Base-by-base conservation (phyloP, 345 rosid species). In the Orychophragmus violaceus region DNA sequence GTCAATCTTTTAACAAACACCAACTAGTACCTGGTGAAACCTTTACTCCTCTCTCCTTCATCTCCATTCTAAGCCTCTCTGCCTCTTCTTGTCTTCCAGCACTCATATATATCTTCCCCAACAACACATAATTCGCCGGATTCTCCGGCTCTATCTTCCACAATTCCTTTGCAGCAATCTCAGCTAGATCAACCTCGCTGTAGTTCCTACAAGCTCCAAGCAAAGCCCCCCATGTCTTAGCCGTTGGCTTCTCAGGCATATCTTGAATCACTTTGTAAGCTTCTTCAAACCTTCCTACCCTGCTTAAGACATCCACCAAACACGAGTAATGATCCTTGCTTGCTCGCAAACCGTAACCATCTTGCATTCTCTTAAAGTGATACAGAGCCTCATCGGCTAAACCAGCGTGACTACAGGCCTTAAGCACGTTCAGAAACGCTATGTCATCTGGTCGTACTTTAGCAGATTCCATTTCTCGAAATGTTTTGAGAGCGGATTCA, bases 361-460 rank as follows among this genome's bases (percentile, higher is more conserved):
- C 76, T 4, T 18, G 62, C 82, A 82, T 82, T 76, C 64, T 80
- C 32, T 32, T 62, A 51, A 84, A 76, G 61, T 76, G 71, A 65
- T 44, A 13, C 21, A 78, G 71, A 6, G 88, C 88, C 56, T 85
- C 90, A 3, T 85, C 82, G 0, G 85, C 90, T 45, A 83, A 76
- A 29, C 90, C 94, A 8, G 80, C 84, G 35, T 85, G 90, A 71
- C 83, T 83, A 62, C 94, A 85, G 53, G 90, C 94, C 68, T 85
- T 82, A 17, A 87, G 45, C 36, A 87, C 80, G 9, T 79, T 84
- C 32, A 87, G 76, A 62, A 85, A 83, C 23, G 87, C 76, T 52
- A 87, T 76, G 10, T 69, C 87, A 67, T 87, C 84, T 1, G 94
- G 94, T 61, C 8, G 1, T 18, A 83, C 81, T 56, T 76, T 70